Conservation (phyloP, 2,329 filamentous ascomycete species). For the Diatrype stigma region DNA sequence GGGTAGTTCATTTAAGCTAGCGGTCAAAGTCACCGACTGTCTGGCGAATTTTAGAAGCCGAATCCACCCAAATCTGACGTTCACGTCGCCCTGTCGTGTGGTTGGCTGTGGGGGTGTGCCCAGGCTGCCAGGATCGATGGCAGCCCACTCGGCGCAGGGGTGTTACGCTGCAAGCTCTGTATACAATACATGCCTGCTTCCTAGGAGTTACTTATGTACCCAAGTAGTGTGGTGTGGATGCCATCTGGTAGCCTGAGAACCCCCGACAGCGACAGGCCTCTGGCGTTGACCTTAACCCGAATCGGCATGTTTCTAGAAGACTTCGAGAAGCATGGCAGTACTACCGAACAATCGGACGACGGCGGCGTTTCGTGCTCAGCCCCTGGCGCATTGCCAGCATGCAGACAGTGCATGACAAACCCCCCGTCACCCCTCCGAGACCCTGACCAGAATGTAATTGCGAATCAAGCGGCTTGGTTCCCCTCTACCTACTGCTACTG, state of each 20-base stretch:
- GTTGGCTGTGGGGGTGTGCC: conserved; percentile 14
- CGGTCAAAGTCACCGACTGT: conserved; percentile 2
- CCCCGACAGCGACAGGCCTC: conserved; percentile 14
- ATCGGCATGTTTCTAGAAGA: conserved; percentile 18
- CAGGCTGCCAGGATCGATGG: conserved; percentile 12
- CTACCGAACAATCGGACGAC: not conserved
- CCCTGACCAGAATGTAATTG: not conserved
- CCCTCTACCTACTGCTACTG: not conserved
- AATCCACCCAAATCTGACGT: conserved; percentile 4
- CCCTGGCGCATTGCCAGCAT: not conserved
- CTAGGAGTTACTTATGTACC: not conserved
- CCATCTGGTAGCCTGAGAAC: conserved; percentile 18
- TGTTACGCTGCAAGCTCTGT: not conserved
- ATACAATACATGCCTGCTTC: too few species aligned
- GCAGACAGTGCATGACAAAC: not conserved
- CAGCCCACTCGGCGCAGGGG: not conserved
- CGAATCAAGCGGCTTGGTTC: not conserved
- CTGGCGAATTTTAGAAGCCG: not conserved
- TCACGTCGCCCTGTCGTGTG: conserved; percentile 11
- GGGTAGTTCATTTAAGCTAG: conserved; percentile 1
- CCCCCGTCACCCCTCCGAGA: not conserved
- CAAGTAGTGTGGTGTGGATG: not conserved
- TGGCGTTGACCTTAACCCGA: conserved; percentile 15
- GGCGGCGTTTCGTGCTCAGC: not conserved
- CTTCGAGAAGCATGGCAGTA: conserved; percentile 15